Conservation (phyloP, 164 flowering plant species). For the Sextonia rubra region DNA sequence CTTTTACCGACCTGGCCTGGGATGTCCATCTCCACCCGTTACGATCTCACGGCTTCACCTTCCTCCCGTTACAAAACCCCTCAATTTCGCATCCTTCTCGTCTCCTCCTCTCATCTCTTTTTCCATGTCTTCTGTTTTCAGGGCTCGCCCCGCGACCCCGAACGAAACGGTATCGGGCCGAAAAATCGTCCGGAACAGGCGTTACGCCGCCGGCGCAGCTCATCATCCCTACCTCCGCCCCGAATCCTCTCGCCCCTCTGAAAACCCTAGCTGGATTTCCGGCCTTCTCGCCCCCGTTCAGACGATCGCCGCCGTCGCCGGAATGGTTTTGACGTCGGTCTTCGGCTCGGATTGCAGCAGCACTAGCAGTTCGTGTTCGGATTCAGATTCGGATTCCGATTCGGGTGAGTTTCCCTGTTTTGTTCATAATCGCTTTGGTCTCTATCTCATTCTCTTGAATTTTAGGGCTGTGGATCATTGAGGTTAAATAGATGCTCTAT, state of each 20-base stretch:
- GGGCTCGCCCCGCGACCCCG: not conserved
- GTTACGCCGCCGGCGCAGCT: not conserved
- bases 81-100: not conserved
- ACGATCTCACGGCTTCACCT: too few relatives aligned
- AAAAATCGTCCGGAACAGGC: conserved; percentile 4
- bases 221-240: not conserved
- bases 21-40: too few relatives aligned
- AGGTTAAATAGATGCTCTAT: too few relatives aligned
- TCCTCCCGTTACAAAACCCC: too few relatives aligned
- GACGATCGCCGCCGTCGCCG: not conserved
- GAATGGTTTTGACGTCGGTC: not conserved
- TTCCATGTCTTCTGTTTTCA: conserved; percentile 2
- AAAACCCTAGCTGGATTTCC: conserved; percentile 3
- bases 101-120: not conserved
- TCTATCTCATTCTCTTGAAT: not conserved
- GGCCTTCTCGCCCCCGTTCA: not conserved
- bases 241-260: conserved; percentile 4
- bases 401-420: not conserved
- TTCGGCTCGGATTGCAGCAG: conserved; percentile 1
- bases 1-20: too few relatives aligned
- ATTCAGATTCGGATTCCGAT: not conserved
- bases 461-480: too few relatives aligned
- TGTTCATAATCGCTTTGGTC: not conserved
- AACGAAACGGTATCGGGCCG: conserved; percentile 1
- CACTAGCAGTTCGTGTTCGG: not conserved